Base-by-base conservation (phyloP, 1,139 yeast genomes). In the Pichia sp. region DNA sequence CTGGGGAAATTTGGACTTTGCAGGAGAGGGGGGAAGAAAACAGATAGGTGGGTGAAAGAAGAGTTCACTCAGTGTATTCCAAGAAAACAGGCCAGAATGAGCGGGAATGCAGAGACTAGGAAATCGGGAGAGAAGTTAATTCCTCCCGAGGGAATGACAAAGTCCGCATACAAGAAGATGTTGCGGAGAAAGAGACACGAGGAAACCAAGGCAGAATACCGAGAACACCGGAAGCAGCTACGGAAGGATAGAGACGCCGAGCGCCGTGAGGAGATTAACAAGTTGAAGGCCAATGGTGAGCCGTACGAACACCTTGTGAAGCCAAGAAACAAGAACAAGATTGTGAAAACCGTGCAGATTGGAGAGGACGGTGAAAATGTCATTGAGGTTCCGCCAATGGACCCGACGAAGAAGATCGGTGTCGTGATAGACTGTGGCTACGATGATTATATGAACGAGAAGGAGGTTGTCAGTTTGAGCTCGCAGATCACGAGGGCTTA, bases 401-500 rank as follows among this genome's bases (percentile, higher is more conserved):
- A 63, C 63, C 68, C 62, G 61, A 69, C 71, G 10, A 76, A 83
- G 3, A 80, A 78, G 0, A 77, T 80, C 45, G 73, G 73, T 5
- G 77, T 92, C 42, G 73, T 90, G 19, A 69, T 93, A 61, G 99
- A 93, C 70, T 93, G 99, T 71, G 88, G 79, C 29, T 93, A 93
- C 69, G 99, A 93, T 66, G 90, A 88, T 46, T 70, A 87, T 64
- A 93, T 93, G 99, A 81, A 78, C 51, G 87, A 83, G 43, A 84
- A 77, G 67, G 98, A 93, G 66, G 80, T 87, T 48, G 81, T 80
- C 2, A 87, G 96, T 19, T 72, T 92, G 67, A 81, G 92, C 8
- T 81, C 84, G 58, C 99, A 93, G 70, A 77, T 93, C 51, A 82
- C 93, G 8, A 76, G 97, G 57, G 79, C 90, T 56, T 92, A 93